Evolutionary conservation across 2,329 filamentous ascomycete genomes (phyloP).

Genomic region (Aspergillus chevalieri): DNA sequence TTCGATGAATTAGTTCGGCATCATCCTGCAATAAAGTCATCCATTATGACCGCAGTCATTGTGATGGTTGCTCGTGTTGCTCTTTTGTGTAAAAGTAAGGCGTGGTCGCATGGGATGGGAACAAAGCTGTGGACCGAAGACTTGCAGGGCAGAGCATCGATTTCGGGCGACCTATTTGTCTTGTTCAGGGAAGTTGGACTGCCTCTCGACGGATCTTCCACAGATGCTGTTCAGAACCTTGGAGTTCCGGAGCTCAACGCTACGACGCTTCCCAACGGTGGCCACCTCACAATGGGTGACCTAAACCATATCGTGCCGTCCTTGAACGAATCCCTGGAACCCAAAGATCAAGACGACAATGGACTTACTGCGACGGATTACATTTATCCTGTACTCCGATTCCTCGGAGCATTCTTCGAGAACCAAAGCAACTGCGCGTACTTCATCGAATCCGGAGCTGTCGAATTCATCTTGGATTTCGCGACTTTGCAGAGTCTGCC

Average conservation of each 20-base stretch:
- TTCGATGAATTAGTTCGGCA: constrained; percentile 95
- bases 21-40: constrained; percentile 73
- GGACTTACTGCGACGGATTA: constrained; percentile 60
- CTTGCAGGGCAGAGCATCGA: constrained; percentile 51
- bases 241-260: constrained; percentile 24
- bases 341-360: constrained; percentile 46
- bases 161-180: constrained; percentile 50
- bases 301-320: constrained; percentile 22
- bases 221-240: constrained; percentile 18
- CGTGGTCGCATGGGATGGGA: constrained; percentile 64
- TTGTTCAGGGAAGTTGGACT: constrained; percentile 31
- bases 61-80: constrained; percentile 82
- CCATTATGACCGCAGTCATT: constrained; percentile 78
- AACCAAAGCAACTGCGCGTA: constrained; percentile 65
- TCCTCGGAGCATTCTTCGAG: constrained; percentile 69
- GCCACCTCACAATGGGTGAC: constrained; percentile 28
- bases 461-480: constrained; percentile 78
- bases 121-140: constrained; percentile 67
- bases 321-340: constrained; percentile 25
- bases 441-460: constrained; percentile 72
- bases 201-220: constrained; percentile 16
- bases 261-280: constrained; percentile 31
- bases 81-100: constrained; percentile 65
- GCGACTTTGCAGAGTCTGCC: constrained; percentile 75
- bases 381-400: constrained; percentile 68